Evolutionary conservation across 352 stramenopile species (phyloP).

Genomic region (Globisporangium okanoganense): DNA sequence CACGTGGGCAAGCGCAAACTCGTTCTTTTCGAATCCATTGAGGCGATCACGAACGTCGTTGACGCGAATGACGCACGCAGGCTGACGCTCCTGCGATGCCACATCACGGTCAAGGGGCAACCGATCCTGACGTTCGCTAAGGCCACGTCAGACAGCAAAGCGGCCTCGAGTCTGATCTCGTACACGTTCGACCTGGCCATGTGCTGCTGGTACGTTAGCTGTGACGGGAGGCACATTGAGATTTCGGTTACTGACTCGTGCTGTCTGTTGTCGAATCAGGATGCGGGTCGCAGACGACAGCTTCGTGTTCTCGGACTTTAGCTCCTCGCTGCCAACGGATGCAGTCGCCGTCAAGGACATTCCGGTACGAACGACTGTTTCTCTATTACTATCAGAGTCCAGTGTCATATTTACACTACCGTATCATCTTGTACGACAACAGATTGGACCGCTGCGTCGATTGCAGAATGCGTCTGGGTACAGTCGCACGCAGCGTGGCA

Average conservation of each 20-base stretch:
- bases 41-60: conserved; percentile 50
- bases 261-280: conserved; percentile 27
- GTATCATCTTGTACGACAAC: neutral
- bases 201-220: conserved; percentile 52
- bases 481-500: conserved; percentile 56
- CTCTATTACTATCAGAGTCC: neutral
- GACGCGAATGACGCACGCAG: conserved; percentile 24
- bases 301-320: conserved; percentile 86
- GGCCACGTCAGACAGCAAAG: conserved; percentile 42
- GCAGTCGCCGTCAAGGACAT: conserved; percentile 54
- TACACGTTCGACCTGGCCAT: conserved; percentile 79
- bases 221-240: neutral
- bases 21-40: conserved; percentile 55
- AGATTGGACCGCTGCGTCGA: conserved; percentile 71
- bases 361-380: conserved; percentile 32
- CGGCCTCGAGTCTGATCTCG: conserved; percentile 57
- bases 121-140: conserved; percentile 84
- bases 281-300: conserved; percentile 83
- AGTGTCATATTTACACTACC: neutral
- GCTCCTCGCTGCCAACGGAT: conserved; percentile 67
- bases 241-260: neutral
- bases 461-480: conserved; percentile 83
- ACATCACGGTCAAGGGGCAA: conserved; percentile 63
- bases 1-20: conserved; percentile 46
- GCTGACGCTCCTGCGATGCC: conserved; percentile 66